These are phyloP conservation scores for Rhizomucor miehei DNA, from an alignment of 371 early-diverging fungal species.

Conservation along the genomic window DNA sequence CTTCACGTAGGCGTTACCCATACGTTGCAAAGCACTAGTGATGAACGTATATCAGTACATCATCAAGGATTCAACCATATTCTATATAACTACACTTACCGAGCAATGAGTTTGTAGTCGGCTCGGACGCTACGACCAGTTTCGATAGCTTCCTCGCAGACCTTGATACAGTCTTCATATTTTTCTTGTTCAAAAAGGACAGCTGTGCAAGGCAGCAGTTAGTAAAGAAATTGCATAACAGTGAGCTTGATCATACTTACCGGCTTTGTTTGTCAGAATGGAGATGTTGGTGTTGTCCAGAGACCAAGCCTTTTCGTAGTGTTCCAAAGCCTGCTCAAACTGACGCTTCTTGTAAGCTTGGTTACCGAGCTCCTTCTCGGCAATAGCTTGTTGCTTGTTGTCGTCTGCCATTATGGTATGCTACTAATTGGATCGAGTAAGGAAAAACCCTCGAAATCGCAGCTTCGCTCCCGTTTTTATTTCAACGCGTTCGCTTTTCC, in stretches of 20 bases:
- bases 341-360: slow-evolving; percentile 89
- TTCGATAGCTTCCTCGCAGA: slow-evolving; percentile 91
- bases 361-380: slow-evolving; percentile 92
- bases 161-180: slow-evolving; percentile 89
- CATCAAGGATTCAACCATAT: not conserved
- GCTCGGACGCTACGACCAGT: slow-evolving; percentile 87
- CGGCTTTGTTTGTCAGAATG: slow-evolving; percentile 92
- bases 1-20: slow-evolving; percentile 88
- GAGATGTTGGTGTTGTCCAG: slow-evolving; percentile 87
- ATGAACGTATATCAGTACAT: not conserved
- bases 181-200: slow-evolving; percentile 93
- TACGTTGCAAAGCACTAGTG: slow-evolving; percentile 81
- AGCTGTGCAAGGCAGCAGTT: slow-evolving; percentile 40
- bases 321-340: slow-evolving; percentile 85
- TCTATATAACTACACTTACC: slow-evolving; percentile 36
- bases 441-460: not conserved
- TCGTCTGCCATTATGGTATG: slow-evolving; percentile 41
- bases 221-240: not conserved
- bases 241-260: slow-evolving; percentile 21
- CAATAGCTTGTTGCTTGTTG: slow-evolving; percentile 70
- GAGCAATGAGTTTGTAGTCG: slow-evolving; percentile 94
- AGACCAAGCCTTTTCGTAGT: slow-evolving; percentile 92
- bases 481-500: slow-evolving; percentile 2
- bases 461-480: not conserved
- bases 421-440: not conserved